Base-by-base conservation (phyloP, 805 yeast genomes). In the Wickerhamiella sergipiensis region DNA sequence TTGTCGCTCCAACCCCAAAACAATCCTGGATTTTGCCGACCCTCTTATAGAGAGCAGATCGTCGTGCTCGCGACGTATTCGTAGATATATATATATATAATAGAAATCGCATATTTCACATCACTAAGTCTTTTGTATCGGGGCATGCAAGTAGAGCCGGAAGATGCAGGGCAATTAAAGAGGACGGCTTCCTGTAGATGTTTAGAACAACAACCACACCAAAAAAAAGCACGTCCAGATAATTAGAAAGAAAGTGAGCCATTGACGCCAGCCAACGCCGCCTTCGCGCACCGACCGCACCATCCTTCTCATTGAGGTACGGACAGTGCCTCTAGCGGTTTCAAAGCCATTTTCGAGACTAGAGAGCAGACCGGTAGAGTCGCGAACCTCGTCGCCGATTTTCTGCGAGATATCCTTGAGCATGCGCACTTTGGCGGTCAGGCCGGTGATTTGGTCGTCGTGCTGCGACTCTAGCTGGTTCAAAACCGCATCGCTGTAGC, bases 311-410 rank as follows among this genome's bases (percentile, higher is more conserved):
- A 74, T 73, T 2, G 83, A 80, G 46, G 68, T 70, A 54, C 75
- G 76, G 48, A 83, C 71, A 51, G 70, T 68, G 1, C 64, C 59
- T 18, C 76, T 64, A 1, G 80, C 71, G 46, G 64, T 63, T 38
- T 74, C 79, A 59, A 78, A 77, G 17, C 72, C 67, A 38, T 73
- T 65, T 55, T 68, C 73, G 54, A 78, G 59, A 21, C 66, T 64
- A 36, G 64, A 66, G 43, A 78, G 59, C n/a, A 77, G 65, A 48
- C 71, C 65, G 55, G 72, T 72, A 29, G 80, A 73, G 29, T 74
- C 74, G 38, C 75, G 71, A 42, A 81, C 83, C 61, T 81, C 84
- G 52, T 75, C 79, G 15, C 85, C 85, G 75, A 81, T 81, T 56
- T 67, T 73, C 45, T 73, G 46, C 1, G 83, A 72, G 22, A 81